phyloP scores from a whole-genome alignment of 2,329 filamentous ascomycete species.

The Colletotrichum somersetense region DNA sequence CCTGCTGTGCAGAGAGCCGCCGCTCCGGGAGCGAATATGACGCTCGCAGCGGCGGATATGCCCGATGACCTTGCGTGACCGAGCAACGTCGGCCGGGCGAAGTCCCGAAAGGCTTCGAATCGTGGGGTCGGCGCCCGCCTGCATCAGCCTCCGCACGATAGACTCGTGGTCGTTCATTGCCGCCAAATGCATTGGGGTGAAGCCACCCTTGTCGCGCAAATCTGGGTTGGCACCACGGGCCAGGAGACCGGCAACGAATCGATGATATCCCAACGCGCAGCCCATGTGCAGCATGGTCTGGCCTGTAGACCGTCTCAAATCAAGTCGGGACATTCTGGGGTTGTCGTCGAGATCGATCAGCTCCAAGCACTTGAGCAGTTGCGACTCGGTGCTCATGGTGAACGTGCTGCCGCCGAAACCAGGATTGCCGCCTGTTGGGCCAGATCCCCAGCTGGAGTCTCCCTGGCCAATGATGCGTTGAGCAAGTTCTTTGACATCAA shows the following conservation, averaged over 20 bases:
- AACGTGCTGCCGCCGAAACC: slow-evolving; percentile 58
- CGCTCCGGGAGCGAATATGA: slow-evolving; percentile 76
- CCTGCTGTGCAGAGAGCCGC: slow-evolving; percentile 69
- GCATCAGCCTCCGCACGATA: slow-evolving; percentile 80
- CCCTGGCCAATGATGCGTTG: slow-evolving; percentile 68
- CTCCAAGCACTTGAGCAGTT: slow-evolving; percentile 81
- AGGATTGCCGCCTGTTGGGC: slow-evolving; percentile 52
- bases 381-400: slow-evolving; percentile 66
- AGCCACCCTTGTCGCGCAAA: slow-evolving; percentile 81
- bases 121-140: slow-evolving; percentile 78
- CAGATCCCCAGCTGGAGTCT: slow-evolving; percentile 60
- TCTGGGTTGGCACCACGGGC: slow-evolving; percentile 84
- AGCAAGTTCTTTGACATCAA: slow-evolving; percentile 72
- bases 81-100: slow-evolving; percentile 78
- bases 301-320: slow-evolving; percentile 74
- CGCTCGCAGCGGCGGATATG: slow-evolving; percentile 72
- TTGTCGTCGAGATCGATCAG: slow-evolving; percentile 83
- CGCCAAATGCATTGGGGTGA: slow-evolving; percentile 85
- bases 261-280: slow-evolving; percentile 78
- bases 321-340: slow-evolving; percentile 74
- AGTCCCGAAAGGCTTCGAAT: slow-evolving; percentile 78
- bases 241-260: slow-evolving; percentile 81
- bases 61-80: slow-evolving; percentile 72
- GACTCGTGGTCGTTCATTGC: slow-evolving; percentile 81
- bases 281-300: slow-evolving; percentile 87